phyloP scores from a whole-genome alignment of 441 rosid genomes.

The Aleurites moluccanus region DNA sequence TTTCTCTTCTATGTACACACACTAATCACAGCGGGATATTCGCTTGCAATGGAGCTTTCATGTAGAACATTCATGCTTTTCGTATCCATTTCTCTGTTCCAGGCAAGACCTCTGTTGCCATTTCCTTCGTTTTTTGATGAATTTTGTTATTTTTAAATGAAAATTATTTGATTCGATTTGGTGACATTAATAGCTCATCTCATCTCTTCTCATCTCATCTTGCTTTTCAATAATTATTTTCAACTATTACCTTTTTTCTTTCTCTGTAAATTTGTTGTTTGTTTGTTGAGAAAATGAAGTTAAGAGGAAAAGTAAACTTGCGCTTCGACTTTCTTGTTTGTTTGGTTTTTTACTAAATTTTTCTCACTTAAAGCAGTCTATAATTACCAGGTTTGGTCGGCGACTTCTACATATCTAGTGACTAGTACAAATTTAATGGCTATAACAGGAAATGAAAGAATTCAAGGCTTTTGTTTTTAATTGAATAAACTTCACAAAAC shows the following conservation, averaged over 20 bases:
- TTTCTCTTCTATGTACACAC: neutral
- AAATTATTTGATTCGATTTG: neutral
- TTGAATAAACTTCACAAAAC: neutral
- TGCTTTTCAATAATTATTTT: neutral
- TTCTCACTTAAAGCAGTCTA: neutral
- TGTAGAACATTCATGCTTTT: conserved; percentile 24
- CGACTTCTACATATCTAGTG: neutral
- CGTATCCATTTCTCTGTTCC: conserved; percentile 31
- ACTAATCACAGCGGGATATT: neutral
- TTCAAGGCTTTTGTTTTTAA: neutral
- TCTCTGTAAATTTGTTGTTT: neutral
- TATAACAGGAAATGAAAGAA: neutral
- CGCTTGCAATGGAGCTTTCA: conserved; percentile 29
- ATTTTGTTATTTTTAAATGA: neutral
- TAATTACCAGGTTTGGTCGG: neutral
- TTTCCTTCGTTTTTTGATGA: neutral
- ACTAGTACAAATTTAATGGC: neutral
- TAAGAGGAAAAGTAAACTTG: neutral
- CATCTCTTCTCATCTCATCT: neutral
- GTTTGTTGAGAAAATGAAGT: conserved; percentile 12
- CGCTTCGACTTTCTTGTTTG: neutral
- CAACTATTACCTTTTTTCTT: neutral
- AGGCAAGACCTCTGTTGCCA: conserved; percentile 31
- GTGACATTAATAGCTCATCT: neutral
- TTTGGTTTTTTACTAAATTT: neutral